Evolutionary conservation across 1,139 yeast genomes (phyloP).

Genomic region (Maudiozyma humilis): DNA sequence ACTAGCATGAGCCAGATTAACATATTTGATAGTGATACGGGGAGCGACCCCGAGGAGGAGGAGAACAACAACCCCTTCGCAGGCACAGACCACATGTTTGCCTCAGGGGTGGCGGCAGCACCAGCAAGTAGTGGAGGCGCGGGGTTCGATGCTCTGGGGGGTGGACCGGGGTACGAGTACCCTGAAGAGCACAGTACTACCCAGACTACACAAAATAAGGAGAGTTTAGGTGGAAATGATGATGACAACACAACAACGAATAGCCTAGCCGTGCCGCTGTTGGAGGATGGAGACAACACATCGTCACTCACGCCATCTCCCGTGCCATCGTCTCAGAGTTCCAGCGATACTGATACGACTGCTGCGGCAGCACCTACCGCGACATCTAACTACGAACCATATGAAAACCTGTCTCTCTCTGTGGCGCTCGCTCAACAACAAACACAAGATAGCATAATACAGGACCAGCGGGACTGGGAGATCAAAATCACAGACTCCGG

Average conservation of each 20-base stretch:
- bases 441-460: background rate
- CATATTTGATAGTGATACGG: background rate
- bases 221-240: no score
- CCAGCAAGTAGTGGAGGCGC: background rate
- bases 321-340: background rate
- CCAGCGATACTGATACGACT: background rate
- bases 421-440: constrained; percentile 13
- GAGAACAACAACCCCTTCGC: constrained; percentile 43
- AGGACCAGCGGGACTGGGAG: constrained; percentile 7
- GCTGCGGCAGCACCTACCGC: background rate
- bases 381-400: constrained; percentile 14
- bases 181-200: background rate
- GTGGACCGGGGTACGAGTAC: background rate
- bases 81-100: constrained; percentile 37
- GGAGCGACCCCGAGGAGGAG: constrained; percentile 30
- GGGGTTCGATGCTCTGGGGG: background rate
- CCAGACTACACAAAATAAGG: background rate
- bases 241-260: no score
- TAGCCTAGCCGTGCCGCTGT: background rate
- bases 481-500: constrained; percentile 29
- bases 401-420: constrained; percentile 22
- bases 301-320: background rate
- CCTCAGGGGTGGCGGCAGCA: constrained; percentile 34
- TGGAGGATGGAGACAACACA: background rate
- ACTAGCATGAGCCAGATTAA: constrained; percentile 1